Base-by-base conservation (phyloP, 345 rosid genomes). In the Turnera subulata region DNA sequence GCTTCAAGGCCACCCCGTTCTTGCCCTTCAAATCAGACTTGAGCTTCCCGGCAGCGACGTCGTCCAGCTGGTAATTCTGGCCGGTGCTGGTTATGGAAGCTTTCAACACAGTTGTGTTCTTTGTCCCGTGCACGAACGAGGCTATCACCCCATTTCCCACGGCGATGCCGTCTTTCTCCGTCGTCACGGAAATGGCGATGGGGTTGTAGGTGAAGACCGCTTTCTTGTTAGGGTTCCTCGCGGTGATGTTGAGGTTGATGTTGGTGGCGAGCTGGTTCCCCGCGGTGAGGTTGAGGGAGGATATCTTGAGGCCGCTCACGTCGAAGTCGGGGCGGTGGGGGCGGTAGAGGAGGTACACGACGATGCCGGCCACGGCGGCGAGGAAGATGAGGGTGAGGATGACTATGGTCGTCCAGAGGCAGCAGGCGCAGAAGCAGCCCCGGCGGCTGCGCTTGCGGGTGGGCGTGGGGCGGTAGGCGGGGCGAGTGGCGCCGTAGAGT, bases 171-270 rank as follows among this genome's bases (percentile, higher is more conserved):
- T 75, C 88, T 9, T 29, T 50, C 11, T 70, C 70, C 0, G 69
- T 55, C 18, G 62, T 39, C 33, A 87, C 60, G 0, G 84, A 50
- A 47, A 93, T 60, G 44, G 78, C 33, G 12, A 70, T 53, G 14
- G 62, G 76, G 46, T 74, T 74, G 69, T 93, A 93, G 66, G 48
- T 42, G 73, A 66, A 93, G 7, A 81, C 78, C 17, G 87, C 57
- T 58, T 89, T 84, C 45, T 80, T 85, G 16, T 93, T 93, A 0
- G 96, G 89, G 82, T 93, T 93, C 62, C 55, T 77, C 7, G 96
- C 76, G 54, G 81, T 70, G 58, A 89, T 71, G 68, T 76, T 70
- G 78, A 93, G 74, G 49, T 78, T 62, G 65, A 93, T 78, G 59
- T 68, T 67, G 63, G 97, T 76, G 70, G 32, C 21, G 61, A 92